Evolutionary conservation across 2,329 filamentous ascomycete genomes (phyloP).

Genomic region (Neopestalotiopsis sp.): DNA sequence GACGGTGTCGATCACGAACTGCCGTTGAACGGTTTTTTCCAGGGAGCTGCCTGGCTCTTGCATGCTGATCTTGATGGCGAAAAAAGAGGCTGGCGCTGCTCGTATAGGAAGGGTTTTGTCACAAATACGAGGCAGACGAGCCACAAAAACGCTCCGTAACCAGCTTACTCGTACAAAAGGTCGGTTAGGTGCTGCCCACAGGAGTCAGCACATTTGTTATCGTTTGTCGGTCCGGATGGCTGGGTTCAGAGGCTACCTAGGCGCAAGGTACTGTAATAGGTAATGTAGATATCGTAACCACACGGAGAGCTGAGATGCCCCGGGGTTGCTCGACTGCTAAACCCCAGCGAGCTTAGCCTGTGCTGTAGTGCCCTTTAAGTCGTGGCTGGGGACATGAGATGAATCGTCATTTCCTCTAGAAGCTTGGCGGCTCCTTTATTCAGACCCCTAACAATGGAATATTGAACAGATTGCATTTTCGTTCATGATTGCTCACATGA

Average conservation of each 20-base stretch:
- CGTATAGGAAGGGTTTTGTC: neutral
- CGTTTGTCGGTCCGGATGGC: constrained; percentile 1
- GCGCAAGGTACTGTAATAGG: too few relatives aligned
- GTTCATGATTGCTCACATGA: neutral
- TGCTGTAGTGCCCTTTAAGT: neutral
- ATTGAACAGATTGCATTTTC: constrained; percentile 3
- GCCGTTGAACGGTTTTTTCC: neutral
- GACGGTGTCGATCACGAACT: neutral
- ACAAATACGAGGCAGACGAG: neutral
- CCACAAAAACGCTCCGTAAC: neutral
- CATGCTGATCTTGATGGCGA: neutral
- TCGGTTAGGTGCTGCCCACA: neutral
- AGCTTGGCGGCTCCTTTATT: constrained; percentile 9
- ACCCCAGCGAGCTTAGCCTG: constrained; percentile 3
- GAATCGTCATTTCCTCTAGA: constrained; percentile 13
- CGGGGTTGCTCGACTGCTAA: neutral
- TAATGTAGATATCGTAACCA: neutral
- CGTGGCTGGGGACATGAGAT: constrained; percentile 14
- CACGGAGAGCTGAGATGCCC: neutral
- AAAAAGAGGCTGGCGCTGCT: neutral
- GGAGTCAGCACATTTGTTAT: neutral
- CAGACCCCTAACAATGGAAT: too few relatives aligned
- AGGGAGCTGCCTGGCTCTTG: neutral
- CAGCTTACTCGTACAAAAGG: constrained; percentile 2
- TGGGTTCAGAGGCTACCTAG: neutral